phyloP scores from a whole-genome alignment of 1,139 yeast species.

The Suhomyces taliae region DNA sequence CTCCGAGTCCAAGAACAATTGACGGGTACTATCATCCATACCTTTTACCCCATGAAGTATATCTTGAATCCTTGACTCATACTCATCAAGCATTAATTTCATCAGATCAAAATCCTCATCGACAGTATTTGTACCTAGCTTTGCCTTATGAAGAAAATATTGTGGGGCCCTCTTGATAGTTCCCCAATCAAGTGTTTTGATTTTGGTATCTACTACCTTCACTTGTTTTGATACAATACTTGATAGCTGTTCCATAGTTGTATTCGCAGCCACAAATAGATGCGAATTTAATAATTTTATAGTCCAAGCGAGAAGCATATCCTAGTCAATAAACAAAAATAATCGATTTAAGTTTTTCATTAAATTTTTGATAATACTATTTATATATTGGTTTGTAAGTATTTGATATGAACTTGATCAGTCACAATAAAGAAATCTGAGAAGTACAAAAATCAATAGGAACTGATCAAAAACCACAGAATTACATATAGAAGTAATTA shows the following conservation, averaged over 20 bases:
- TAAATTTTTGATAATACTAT: no score
- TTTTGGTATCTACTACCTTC: slow-evolving; percentile 18
- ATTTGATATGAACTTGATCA: no score
- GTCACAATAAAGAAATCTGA: no score
- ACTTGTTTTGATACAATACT: slow-evolving; percentile 16
- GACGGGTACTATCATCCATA: slow-evolving; percentile 14
- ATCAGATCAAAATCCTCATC: slow-evolving; percentile 42
- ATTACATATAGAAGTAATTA: no score
- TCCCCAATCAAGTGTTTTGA: slow-evolving; percentile 26
- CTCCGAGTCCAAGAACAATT: slow-evolving; percentile 19
- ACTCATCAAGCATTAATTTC: slow-evolving; percentile 18
- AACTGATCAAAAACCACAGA: no score
- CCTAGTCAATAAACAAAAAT: no score
- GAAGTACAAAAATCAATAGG: no score
- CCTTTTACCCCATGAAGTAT: slow-evolving; percentile 22
- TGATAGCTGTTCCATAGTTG: slow-evolving; percentile 9
- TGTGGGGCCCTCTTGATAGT: slow-evolving; percentile 32
- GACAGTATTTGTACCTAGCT: slow-evolving; percentile 26
- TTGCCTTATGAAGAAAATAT: slow-evolving; percentile 30
- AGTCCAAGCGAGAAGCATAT: no score
- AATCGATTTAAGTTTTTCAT: no score
- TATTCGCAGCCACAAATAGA: slow-evolving; percentile 1
- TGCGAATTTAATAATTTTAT: neutral
- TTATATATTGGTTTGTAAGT: no score
- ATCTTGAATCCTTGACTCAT: slow-evolving; percentile 18